A percentile compares a stretch with the other conserved stretches of the same genome.
phyloP scores from a whole-genome alignment of 2,329 filamentous ascomycete species.

The Claviceps spartinae region DNA sequence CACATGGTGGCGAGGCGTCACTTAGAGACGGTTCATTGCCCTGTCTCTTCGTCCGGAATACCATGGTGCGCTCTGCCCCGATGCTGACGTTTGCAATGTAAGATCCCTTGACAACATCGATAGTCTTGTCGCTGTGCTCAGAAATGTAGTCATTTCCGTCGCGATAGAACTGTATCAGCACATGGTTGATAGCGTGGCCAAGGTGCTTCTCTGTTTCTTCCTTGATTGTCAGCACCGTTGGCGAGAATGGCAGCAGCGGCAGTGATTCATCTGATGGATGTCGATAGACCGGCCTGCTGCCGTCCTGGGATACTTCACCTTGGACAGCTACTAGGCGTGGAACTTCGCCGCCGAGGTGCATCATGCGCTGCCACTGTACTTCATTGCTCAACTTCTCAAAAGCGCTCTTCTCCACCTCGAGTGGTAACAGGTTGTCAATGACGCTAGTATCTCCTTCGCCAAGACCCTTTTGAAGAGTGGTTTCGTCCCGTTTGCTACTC shows the following conservation, averaged over 20 bases:
- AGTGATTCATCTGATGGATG: slow-evolving; percentile 86
- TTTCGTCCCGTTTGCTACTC: neutral
- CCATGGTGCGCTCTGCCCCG: slow-evolving; percentile 85
- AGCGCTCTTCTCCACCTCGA: slow-evolving; percentile 37
- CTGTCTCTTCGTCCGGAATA: slow-evolving; percentile 66
- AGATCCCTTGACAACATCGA: slow-evolving; percentile 71
- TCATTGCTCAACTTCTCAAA: slow-evolving; percentile 63
- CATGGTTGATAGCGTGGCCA: slow-evolving; percentile 78
- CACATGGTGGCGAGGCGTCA: slow-evolving; percentile 4
- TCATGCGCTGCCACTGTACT: slow-evolving; percentile 83
- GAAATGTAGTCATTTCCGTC: slow-evolving; percentile 81
- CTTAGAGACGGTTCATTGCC: slow-evolving; percentile 21
- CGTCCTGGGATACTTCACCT: slow-evolving; percentile 54
- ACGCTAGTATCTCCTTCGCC: slow-evolving; percentile 74
- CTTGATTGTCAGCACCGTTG: slow-evolving; percentile 56
- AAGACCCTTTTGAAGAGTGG: slow-evolving; percentile 35
- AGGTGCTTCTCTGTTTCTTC: slow-evolving; percentile 55
- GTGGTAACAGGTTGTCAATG: slow-evolving; percentile 54
- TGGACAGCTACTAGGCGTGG: slow-evolving; percentile 86
- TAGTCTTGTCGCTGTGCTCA: slow-evolving; percentile 92
- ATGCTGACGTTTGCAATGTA: slow-evolving; percentile 88
- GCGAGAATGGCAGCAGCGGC: slow-evolving; percentile 61
- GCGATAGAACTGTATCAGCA: slow-evolving; percentile 87
- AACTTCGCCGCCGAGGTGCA: slow-evolving; percentile 80
- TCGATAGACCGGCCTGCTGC: slow-evolving; percentile 78